phyloP scores from a whole-genome alignment of 257 asterid species.

The Solanum neorickii region DNA sequence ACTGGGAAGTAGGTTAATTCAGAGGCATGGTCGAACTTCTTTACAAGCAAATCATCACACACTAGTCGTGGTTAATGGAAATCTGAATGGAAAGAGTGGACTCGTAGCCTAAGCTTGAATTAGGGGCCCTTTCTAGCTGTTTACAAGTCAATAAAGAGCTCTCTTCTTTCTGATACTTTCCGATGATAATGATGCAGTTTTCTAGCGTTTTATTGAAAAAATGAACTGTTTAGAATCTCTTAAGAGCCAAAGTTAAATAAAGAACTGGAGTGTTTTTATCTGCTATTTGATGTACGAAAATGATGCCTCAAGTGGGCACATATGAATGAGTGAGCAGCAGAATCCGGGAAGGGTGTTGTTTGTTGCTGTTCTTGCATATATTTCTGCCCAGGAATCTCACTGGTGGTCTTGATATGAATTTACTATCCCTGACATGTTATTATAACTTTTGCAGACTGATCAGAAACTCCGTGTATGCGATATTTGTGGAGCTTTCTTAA shows the following conservation, averaged over 20 bases:
- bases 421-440: slow-evolving; percentile 14
- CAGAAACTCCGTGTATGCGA: slow-evolving; percentile 99
- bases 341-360: neutral
- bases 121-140: neutral
- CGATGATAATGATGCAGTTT: neutral
- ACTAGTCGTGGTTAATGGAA: neutral
- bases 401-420: neutral
- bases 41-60: neutral
- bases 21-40: neutral
- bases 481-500: slow-evolving; percentile 95
- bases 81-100: neutral
- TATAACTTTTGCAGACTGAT: slow-evolving; percentile 60
- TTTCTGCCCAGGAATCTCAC: neutral
- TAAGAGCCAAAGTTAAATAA: neutral
- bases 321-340: neutral
- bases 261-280: neutral
- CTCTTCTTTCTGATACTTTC: neutral
- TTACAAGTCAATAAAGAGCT: neutral
- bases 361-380: neutral
- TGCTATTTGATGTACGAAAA: neutral
- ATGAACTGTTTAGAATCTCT: neutral
- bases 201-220: neutral
- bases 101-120: neutral
- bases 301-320: neutral
- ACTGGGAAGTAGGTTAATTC: neutral